Conservation (phyloP, 2,329 filamentous ascomycete genomes). For the Zarea fungicola region DNA sequence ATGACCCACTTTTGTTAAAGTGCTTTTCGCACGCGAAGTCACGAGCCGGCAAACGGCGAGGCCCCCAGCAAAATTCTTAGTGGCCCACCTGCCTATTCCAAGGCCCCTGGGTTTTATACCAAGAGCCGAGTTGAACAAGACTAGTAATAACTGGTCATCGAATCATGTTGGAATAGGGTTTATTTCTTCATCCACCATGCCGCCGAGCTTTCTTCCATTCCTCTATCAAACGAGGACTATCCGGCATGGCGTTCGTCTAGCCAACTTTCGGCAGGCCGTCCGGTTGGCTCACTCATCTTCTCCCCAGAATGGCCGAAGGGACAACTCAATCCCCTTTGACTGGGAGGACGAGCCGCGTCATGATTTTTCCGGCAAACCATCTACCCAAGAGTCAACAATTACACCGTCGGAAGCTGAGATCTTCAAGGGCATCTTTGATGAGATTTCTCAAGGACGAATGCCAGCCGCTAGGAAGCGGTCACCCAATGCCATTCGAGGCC, state of each 20-base stretch:
- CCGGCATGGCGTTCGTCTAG: conserved; percentile 24
- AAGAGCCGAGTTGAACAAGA: neutral
- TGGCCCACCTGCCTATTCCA: conserved; percentile 1
- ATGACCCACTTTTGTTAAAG: conserved; percentile 17
- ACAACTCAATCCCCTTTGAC: conserved; percentile 49
- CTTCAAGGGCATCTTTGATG: conserved; percentile 52
- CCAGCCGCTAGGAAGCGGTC: conserved; percentile 22
- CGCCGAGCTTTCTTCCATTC: conserved; percentile 54
- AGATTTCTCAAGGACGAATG: conserved; percentile 34
- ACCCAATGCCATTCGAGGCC: conserved; percentile 1
- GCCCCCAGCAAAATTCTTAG: conserved; percentile 1
- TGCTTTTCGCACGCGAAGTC: conserved; percentile 27
- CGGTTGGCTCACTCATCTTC: conserved; percentile 18
- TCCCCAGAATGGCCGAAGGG: conserved; percentile 15
- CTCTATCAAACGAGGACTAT: conserved; percentile 67
- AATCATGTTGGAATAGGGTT: neutral
- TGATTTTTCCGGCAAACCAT: conserved; percentile 18
- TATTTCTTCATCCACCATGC: conserved; percentile 3
- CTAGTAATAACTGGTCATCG: neutral
- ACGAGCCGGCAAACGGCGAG: conserved; percentile 23
- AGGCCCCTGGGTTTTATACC: conserved; percentile 3
- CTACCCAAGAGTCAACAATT: conserved; percentile 41
- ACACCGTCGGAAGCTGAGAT: conserved; percentile 53
- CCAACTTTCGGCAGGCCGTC: conserved; percentile 19
- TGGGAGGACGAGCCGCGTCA: conserved; percentile 28